Evolutionary conservation across 306 rosid genomes (phyloP), one percentile per base, ranked within the genome.

Genomic region (Trichosanthes cucumerina): DNA sequence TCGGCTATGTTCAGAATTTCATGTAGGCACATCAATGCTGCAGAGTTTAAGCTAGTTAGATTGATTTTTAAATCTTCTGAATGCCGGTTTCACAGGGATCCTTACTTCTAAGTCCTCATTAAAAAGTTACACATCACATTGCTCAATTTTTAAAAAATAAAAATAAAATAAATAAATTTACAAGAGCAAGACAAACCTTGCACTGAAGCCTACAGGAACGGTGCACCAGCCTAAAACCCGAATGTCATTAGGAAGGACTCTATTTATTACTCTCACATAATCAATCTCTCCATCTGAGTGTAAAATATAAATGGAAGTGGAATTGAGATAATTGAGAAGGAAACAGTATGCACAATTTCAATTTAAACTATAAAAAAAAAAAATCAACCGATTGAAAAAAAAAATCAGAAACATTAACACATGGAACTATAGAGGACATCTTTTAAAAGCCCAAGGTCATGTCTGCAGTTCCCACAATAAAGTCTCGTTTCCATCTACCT

Each of bases 191-290:
- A 78, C 87, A 81, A 84, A 94, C 98, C 98, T 94, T 47, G 98
- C 97, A 90, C 90, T 95, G 83, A 89, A 94, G 84, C 82, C 93
- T 70, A 86, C 75, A 50, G 98, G 93, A 79, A 88, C 89, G 77
- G 96, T 84, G 83, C 88, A 92, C 97, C 98, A 94, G 79, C 95
- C 92, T 78, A 94, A 60, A 82, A 94, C 86, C 78, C 96, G 88
- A 81, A 94, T 94, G 85, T 94, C 97, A 80, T 81, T 75, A 0
- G 96, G 98, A 79, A 94, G 97, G 64, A 64, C 96, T 84, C 91
- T 89, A 87, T 92, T 94, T 77, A 94, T 86, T 82, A 92, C 96
- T 87, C 92, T 88, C 81, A 88, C 97, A 82, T 94, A 94, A 89
- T 94, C 95, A 65, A 92, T 86, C 87, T 94, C 98, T 71, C 86